Evolutionary conservation across 345 rosid species (phyloP).

Genomic region (Eucalyptus pauciflora): DNA sequence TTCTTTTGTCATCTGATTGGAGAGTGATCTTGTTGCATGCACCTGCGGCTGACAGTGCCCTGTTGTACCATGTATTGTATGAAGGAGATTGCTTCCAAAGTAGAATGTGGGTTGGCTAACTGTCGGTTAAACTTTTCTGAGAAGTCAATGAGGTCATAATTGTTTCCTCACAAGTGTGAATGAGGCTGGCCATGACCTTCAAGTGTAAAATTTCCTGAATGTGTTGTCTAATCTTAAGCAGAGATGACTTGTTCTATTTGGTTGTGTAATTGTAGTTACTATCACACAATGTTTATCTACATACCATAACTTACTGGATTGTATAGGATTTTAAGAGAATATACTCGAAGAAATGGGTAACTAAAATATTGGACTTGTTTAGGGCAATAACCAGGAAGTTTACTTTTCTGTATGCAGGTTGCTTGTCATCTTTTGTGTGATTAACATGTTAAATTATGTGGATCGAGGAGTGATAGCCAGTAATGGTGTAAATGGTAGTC

Average conservation of each 20-base stretch:
- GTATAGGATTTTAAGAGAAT: background rate
- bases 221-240: background rate
- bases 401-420: conserved; percentile 31
- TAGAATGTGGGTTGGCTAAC: background rate
- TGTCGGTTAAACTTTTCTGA: background rate
- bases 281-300: background rate
- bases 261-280: background rate
- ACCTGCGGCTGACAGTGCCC: background rate
- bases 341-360: background rate
- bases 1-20: background rate
- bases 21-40: background rate
- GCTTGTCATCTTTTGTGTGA: conserved; percentile 63
- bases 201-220: background rate
- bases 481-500: conserved; percentile 88
- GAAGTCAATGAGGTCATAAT: background rate
- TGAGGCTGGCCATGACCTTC: background rate
- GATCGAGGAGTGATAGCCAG: conserved; percentile 97
- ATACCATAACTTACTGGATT: background rate
- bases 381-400: background rate
- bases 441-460: conserved; percentile 74
- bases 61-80: background rate
- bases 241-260: background rate
- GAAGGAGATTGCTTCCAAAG: background rate
- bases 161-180: background rate
- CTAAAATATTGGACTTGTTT: background rate